Evolutionary conservation across 2,329 filamentous ascomycete species (phyloP), one percentile per base, ranked within the genome.

Genomic region (Trichoderma gracile): DNA sequence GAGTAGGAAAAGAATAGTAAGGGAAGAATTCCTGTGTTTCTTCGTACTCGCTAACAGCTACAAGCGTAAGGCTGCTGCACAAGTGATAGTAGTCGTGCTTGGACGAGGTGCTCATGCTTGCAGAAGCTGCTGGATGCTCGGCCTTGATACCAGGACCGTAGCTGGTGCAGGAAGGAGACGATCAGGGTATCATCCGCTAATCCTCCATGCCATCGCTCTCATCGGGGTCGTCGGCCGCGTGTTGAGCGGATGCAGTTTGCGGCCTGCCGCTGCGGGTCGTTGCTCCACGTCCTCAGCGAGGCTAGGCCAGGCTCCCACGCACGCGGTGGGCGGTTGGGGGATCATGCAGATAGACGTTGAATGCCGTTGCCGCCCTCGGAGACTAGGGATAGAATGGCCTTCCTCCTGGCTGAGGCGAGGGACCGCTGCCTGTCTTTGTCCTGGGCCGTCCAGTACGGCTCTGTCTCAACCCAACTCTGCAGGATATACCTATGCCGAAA

Each of bases 241-340:
- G 33, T n/a, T 52, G 27, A 54, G 52, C 40, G 59, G 25, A 46
- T 62, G 58, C n/a, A 53, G 38, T 33, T 46, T 61, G 58, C 15
- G 49, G 40, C 27, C 47, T 62, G 25, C 40, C 47, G 59, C 59
- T 54, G 59, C 49, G 47, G 59, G 49, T 54, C 49, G 23, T 14
- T 46, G 14, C 49, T 52, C 49, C 49, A 52, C 33, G 49, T 61
- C 17, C 47, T 62, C 49, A 46, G 49, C 49, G 43, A 62, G 42
- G 49, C 40, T 43, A 62, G 27, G 27, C 59, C 19, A 54, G 49
- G 25, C 47, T 61, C 38, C 57, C 47, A 53, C 58, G 47, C 58
- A 45, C 40, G 56, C 45, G 56, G 46, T 12, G 30, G 47, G 25
- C n/a, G 46, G 47, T 30, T 60, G 33, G 43, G 17, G 33, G 33